phyloP scores from a whole-genome alignment of 306 rosid genomes.

The Cucurbita argyrosperma region DNA sequence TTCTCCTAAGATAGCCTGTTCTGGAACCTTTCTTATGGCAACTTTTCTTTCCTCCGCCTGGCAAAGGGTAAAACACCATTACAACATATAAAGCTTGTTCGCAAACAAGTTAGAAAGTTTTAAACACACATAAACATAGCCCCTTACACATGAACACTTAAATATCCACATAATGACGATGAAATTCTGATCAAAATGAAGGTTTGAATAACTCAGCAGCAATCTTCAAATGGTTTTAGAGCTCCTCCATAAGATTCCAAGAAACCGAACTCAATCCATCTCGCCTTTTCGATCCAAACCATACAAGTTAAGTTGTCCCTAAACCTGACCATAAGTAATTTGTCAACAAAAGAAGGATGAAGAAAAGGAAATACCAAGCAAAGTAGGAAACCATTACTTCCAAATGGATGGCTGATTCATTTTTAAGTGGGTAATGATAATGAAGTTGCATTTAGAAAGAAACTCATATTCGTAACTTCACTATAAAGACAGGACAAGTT shows the following conservation, averaged over 20 bases:
- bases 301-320: constrained; percentile 1
- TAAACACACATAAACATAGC: background rate
- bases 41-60: constrained; percentile 69
- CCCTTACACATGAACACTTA: background rate
- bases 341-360: background rate
- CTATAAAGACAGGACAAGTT: background rate
- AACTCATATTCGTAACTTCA: background rate
- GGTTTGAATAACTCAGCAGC: background rate
- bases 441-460: background rate
- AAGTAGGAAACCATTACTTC: background rate
- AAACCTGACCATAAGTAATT: background rate
- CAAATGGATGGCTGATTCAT: background rate
- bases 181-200: background rate
- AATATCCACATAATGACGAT: background rate
- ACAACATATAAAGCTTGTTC: background rate
- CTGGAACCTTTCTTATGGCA: constrained; percentile 60
- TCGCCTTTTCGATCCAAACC: background rate
- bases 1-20: constrained; percentile 62
- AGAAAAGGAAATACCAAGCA: background rate
- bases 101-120: background rate
- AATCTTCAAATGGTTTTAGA: background rate
- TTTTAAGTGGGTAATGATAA: background rate
- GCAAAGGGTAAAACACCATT: background rate
- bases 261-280: background rate
- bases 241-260: background rate